Conservation (phyloP, 129 eudicot species). For the Chrysanthemum lavandulifolium region DNA sequence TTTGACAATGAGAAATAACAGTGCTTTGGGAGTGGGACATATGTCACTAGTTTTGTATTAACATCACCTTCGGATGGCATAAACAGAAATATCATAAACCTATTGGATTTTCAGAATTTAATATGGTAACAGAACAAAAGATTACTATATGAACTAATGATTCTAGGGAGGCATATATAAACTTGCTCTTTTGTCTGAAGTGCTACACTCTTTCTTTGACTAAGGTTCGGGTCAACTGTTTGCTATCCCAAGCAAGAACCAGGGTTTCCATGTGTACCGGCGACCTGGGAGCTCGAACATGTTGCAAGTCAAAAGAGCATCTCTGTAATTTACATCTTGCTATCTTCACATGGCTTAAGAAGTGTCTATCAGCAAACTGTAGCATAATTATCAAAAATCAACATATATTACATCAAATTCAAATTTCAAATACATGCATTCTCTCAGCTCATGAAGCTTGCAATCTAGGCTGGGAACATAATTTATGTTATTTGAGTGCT, state of each 20-base stretch:
- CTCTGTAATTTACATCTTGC: constrained; percentile 71
- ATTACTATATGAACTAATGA: no score
- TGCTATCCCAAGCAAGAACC: constrained; percentile 74
- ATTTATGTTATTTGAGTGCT: no score
- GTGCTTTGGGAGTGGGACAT: no score
- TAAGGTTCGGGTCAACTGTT: constrained; percentile 47
- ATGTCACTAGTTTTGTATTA: no score
- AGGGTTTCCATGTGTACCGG: constrained; percentile 65
- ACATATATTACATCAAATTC: background rate
- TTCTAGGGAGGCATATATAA: background rate
- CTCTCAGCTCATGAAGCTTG: no score
- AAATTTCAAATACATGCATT: background rate
- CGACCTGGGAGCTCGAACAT: constrained; percentile 33
- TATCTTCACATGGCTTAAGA: constrained; percentile 57
- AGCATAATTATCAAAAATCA: constrained; percentile 9
- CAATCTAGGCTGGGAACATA: no score
- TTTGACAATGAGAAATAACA: no score
- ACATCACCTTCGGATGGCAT: no score
- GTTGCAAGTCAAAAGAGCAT: constrained; percentile 39
- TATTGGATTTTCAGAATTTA: no score
- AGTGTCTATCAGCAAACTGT: constrained; percentile 59
- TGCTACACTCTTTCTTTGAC: constrained; percentile 65
- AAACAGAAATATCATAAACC: no score
- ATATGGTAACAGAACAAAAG: no score
- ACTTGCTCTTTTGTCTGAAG: background rate